Base-by-base conservation (phyloP, 192 early-diverging fungal species). In the Pilaira anomala region DNA sequence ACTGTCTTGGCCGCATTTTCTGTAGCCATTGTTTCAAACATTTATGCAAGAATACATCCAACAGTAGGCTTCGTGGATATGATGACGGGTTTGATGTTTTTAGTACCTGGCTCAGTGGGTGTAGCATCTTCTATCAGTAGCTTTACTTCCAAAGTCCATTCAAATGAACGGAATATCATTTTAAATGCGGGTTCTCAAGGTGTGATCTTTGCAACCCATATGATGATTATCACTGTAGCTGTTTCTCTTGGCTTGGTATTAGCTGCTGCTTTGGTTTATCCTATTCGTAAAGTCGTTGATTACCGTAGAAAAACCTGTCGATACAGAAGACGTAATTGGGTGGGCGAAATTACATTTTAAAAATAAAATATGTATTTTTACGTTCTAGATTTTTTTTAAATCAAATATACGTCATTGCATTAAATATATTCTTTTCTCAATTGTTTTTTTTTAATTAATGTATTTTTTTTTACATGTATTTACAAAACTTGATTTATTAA, bases 31-130 rank as follows among this genome's bases (percentile, higher is more conserved):
- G 26, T 33, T 12, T 50, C 63, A 7, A 65, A 65, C 33, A 46
- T 65, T 14, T 65, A 65, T 55, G 63, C 63, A n/a, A 51, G 63
- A 9, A 26, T 65, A 40, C n/a, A 30, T 21, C 30, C 63, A 3
- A 65, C 63, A 0, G 42, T 65, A 21, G 63, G 63, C 7, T 65
- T 65, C 46, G 63, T 52, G n/a, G 63, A 65, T 6, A 65, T 65
- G 63, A 53, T 65, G 7, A 56, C 63, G 5, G 63, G 63, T 0
- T 24, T 65, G 14, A n/a, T 65, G 50, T 65, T 65, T 45, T n/a
- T 65, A n/a, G 63, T 65, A 9, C 63, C 63, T 33, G 63, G 63
- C 3, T 55, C 63, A 9, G 50, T 65, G 12, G 63, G 63, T 14
- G 63, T 65, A 16, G 41, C 63, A 19, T 65, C 63, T 18, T 55